These are phyloP conservation scores for Serendipita indica DNA, from an alignment of 768 basidiomycete genomes.

Conservation along the genomic window DNA sequence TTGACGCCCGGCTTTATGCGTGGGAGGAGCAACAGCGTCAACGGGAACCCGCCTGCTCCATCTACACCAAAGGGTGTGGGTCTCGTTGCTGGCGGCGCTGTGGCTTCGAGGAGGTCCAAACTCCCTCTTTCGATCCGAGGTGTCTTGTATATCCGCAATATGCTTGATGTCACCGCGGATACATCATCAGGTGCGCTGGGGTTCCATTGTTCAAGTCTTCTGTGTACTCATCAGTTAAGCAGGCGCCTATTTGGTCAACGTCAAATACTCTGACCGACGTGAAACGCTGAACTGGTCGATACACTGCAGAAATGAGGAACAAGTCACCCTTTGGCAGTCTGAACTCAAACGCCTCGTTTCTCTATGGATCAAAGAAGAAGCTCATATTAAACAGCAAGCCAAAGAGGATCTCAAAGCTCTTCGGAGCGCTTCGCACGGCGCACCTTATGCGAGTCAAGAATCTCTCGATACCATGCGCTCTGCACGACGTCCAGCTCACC, in stretches of 20 bases:
- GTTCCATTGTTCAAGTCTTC: background rate
- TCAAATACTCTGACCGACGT: background rate
- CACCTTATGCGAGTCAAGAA: background rate
- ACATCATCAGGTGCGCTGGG: background rate
- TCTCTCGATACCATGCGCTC: background rate
- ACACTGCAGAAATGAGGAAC: conserved; percentile 83
- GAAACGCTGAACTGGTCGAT: conserved; percentile 23
- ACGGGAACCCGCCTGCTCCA: background rate
- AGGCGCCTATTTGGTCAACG: background rate
- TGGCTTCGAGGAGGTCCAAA: background rate
- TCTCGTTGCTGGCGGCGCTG: background rate
- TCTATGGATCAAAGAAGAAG: background rate
- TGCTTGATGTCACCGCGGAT: background rate
- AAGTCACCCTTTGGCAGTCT: conserved; percentile 81
- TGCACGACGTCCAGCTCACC: background rate
- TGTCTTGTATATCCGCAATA: conserved; percentile 3
- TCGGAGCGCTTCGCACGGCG: background rate
- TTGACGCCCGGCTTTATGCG: background rate
- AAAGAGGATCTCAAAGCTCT: background rate
- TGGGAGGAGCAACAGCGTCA: background rate
- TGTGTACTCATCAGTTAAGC: background rate
- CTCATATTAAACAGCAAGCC: background rate
- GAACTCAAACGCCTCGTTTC: conserved; percentile 75
- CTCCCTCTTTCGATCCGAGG: background rate
- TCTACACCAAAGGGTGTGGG: background rate